Evolutionary conservation across 1,284 basidiomycete genomes (phyloP).

Genomic region (Athelia psychrophila): DNA sequence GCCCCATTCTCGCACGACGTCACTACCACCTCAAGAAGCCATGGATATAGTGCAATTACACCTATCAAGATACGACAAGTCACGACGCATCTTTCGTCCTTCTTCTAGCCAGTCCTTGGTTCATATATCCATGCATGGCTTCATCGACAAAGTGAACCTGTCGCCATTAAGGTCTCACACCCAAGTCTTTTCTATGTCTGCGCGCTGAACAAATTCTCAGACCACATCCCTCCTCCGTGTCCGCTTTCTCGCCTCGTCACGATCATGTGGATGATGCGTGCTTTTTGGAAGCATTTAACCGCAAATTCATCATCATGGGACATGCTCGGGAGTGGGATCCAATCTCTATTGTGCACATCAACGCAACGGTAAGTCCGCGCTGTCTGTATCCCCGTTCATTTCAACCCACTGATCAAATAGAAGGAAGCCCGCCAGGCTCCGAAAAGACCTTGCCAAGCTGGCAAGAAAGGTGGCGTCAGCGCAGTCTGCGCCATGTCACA

Average conservation of each 20-base stretch:
- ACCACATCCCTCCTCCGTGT: background rate
- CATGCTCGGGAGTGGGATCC: slow-evolving; percentile 36
- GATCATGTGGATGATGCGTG: slow-evolving; percentile 42
- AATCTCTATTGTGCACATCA: slow-evolving; percentile 21
- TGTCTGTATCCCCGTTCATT: too few species aligned
- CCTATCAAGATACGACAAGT: slow-evolving; percentile 29
- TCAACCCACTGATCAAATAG: too few species aligned
- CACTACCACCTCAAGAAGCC: slow-evolving; percentile 23
- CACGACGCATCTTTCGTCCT: slow-evolving; percentile 35
- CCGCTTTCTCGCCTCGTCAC: background rate
- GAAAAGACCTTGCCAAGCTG: slow-evolving; percentile 25
- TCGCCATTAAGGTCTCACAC: slow-evolving; percentile 11
- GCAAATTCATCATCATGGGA: slow-evolving; percentile 30
- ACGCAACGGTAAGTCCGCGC: background rate
- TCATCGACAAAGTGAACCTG: slow-evolving; percentile 27
- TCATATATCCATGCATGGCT: slow-evolving; percentile 35
- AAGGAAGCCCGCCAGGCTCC: slow-evolving; percentile 9
- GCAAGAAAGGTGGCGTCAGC: slow-evolving; percentile 38
- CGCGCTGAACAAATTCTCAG: background rate
- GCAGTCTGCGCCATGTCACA: slow-evolving; percentile 37
- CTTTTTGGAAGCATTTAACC: slow-evolving; percentile 24
- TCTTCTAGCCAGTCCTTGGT: slow-evolving; percentile 11
- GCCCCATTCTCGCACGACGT: too few species aligned
- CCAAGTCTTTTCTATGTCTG: background rate
- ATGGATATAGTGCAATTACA: background rate